Base-by-base conservation (phyloP, 805 yeast species). In the Hanseniaspora nectarophila region DNA sequence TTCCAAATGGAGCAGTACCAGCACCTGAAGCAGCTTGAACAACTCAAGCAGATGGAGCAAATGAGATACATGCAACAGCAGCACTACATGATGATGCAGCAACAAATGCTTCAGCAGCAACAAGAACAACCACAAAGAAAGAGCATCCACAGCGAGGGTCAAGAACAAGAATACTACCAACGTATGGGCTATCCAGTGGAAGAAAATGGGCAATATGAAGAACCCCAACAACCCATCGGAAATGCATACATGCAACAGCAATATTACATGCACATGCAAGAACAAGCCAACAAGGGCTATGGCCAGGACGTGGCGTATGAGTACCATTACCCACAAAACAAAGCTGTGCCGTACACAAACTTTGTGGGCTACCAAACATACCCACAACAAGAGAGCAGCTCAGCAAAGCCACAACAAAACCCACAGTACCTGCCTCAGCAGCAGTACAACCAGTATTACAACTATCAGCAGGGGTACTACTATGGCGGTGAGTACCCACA, bases 1-100 rank as follows among this genome's bases (percentile, higher is more conserved):
- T 42, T 42, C 35, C 45, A 42, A 18, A 42, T 26, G 33, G 69
- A 73, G 56, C 61, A 69, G 62, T 63, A 69, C 62, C 26, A 58
- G 58, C 56, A 73, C 60, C 67, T 71, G 60, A 68, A 73, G 61
- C 61, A 67, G 53, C 64, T 59, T 57, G 71, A 77, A 59, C 56
- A 62, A 60, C 51, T 64, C 59, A 47, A 61, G 53, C 61, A 55
- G 24, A 59, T 56, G 35, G 63, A 57, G 20, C 64, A 54, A 35
- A 32, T 45, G 18, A 45, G 49, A 28, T 26, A 16, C 13, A 13
- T 45, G 46, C 57, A 58, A n/a, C 61, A 58, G 37, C 59, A 58
- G 43, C 54, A 55, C 21, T 57, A 53, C 54, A 60, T 32, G 39
- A 57, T 37, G 46, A 56, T 47, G 45, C 58, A 57, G 35, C 56